These are phyloP conservation scores for Lepiota venenata DNA, from an alignment of 768 basidiomycete species.

Conservation along the genomic window DNA sequence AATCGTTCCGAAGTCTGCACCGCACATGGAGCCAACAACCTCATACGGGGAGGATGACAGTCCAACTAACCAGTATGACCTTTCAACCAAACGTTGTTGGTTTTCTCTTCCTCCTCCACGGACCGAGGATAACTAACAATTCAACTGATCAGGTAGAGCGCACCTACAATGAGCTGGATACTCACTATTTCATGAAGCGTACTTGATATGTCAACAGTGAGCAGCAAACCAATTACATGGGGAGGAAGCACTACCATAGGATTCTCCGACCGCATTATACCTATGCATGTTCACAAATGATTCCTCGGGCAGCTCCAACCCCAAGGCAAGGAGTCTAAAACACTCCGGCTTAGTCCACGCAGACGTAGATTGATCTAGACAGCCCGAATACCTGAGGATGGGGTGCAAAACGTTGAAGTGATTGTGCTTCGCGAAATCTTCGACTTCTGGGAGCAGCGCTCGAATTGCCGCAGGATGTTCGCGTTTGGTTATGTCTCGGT, in stretches of 20 bases:
- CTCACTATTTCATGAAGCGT: conserved; percentile 67
- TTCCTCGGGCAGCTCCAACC: conserved; percentile 54
- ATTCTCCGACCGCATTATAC: conserved; percentile 38
- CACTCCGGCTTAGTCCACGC: not conserved
- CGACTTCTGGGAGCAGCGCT: conserved; percentile 51
- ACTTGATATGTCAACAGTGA: conserved; percentile 28
- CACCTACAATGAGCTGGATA: not conserved
- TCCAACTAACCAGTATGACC: conserved; percentile 47
- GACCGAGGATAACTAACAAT: conserved; percentile 43
- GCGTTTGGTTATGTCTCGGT: conserved; percentile 43
- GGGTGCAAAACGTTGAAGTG: conserved; percentile 51
- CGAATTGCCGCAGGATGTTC: conserved; percentile 46
- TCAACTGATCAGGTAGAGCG: not conserved
- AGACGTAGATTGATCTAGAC: not conserved
- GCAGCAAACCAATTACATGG: not conserved
- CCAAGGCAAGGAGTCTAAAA: conserved; percentile 43
- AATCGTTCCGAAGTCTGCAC: conserved; percentile 48
- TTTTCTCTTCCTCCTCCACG: conserved; percentile 44
- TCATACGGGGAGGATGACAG: too few species aligned
- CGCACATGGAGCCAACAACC: not conserved
- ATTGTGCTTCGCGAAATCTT: conserved; percentile 45
- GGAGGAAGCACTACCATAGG: conserved; percentile 30
- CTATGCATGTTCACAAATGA: conserved; percentile 45
- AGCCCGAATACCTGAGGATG: conserved; percentile 34
- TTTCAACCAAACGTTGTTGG: conserved; percentile 56